These are phyloP conservation scores for Clonostachys solani DNA, from an alignment of 2,329 filamentous ascomycete genomes.

Conservation along the genomic window DNA sequence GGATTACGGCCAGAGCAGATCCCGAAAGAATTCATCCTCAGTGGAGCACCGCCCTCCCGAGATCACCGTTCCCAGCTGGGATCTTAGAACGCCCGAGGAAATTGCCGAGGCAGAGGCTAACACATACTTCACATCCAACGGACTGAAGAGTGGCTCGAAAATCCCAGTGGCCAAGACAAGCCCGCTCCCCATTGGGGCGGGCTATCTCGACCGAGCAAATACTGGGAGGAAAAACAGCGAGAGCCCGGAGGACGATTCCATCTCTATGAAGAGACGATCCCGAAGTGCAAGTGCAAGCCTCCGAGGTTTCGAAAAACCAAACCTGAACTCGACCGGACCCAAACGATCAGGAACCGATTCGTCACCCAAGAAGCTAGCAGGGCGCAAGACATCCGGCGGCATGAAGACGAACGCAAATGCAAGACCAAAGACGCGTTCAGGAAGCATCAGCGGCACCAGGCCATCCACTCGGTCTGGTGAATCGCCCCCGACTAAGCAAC, in stretches of 20 bases:
- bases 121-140: conserved; percentile 47
- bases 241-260: conserved; percentile 51
- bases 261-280: conserved; percentile 60
- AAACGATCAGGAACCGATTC: conserved; percentile 42
- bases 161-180: conserved; percentile 85
- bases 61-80: conserved; percentile 52
- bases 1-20: conserved; percentile 16
- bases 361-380: conserved; percentile 48
- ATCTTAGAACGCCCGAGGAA: conserved; percentile 74
- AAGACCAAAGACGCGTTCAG: conserved; percentile 61
- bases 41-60: conserved; percentile 32
- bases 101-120: conserved; percentile 57
- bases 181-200: conserved; percentile 68
- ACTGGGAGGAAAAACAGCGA: conserved; percentile 56
- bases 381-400: conserved; percentile 39
- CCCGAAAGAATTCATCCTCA: conserved; percentile 41
- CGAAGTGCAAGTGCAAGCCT: conserved; percentile 65
- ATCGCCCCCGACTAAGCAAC: conserved; percentile 52
- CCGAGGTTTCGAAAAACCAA: conserved; percentile 10
- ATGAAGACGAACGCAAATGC: conserved; percentile 34
- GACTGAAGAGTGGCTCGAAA: conserved; percentile 63
- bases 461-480: conserved; percentile 62
- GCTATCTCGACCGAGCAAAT: conserved; percentile 71
- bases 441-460: conserved; percentile 45
- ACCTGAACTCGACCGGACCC: conserved; percentile 16